phyloP scores from a whole-genome alignment of 805 yeast species.

The Metschnikowia borealis region DNA sequence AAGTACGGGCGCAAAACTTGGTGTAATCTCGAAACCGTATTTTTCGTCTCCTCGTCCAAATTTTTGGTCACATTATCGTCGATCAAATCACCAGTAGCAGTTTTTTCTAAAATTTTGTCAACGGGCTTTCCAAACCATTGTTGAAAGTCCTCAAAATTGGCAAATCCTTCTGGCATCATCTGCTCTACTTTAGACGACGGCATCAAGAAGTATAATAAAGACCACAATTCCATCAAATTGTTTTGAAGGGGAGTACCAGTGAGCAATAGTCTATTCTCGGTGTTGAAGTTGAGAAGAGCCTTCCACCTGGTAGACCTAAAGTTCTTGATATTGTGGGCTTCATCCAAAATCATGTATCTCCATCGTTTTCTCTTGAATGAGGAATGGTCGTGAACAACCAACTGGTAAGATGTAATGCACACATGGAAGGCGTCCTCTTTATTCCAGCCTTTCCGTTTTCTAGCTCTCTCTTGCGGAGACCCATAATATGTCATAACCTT shows the following conservation, averaged over 20 bases:
- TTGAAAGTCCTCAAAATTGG: constrained; percentile 91
- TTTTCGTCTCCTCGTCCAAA: constrained; percentile 72
- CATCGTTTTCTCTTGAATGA: constrained; percentile 88
- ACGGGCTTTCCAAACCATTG: constrained; percentile 99
- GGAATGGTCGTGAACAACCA: constrained; percentile 96
- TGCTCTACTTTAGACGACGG: constrained; percentile 74
- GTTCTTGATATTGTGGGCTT: constrained; percentile 96
- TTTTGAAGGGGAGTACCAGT: constrained; percentile 98
- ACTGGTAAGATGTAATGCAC: constrained; percentile 93
- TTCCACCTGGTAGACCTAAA: constrained; percentile 97
- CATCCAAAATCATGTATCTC: constrained; percentile 96
- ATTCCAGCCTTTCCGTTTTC: constrained; percentile 96
- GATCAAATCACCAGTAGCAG: constrained; percentile 45
- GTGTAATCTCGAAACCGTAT: constrained; percentile 84
- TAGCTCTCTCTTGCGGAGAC: constrained; percentile 92
- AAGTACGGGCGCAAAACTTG: constrained; percentile 91
- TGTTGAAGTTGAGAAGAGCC: constrained; percentile 87
- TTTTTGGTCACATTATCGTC: constrained; percentile 37
- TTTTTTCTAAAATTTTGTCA: constrained; percentile 79
- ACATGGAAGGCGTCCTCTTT: constrained; percentile 94
- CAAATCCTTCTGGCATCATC: constrained; percentile 92
- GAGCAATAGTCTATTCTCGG: constrained; percentile 77
- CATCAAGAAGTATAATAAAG: constrained; percentile 89
- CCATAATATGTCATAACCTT: constrained; percentile 95
- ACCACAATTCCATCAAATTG: constrained; percentile 94